These are phyloP conservation scores for Xerocomellus chrysenteron DNA, from an alignment of 768 basidiomycete species.

Conservation along the genomic window DNA sequence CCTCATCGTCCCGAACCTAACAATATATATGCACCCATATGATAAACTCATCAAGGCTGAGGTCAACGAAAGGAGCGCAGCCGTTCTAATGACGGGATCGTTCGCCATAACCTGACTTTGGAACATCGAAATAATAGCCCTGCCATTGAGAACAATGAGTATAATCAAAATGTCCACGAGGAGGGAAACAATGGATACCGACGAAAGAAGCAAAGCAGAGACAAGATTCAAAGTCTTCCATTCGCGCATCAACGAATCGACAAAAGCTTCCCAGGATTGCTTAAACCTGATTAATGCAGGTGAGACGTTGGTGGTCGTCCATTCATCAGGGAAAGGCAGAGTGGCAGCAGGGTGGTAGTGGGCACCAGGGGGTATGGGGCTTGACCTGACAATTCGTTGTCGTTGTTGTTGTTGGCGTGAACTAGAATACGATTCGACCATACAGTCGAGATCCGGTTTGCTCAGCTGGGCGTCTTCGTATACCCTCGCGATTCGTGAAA, in stretches of 20 bases:
- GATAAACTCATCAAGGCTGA: conserved; percentile 69
- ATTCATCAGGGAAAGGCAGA: conserved; percentile 54
- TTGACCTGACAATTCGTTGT: conserved; percentile 14
- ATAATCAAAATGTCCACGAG: neutral
- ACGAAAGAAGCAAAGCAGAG: conserved; percentile 60
- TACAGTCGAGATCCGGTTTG: conserved; percentile 63
- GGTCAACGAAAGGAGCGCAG: conserved; percentile 61
- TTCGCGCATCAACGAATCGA: conserved; percentile 66
- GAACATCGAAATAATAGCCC: conserved; percentile 70
- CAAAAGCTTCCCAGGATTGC: conserved; percentile 66
- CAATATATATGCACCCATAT: conserved; percentile 73
- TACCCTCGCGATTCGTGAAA: conserved; percentile 71
- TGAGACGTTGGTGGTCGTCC: conserved; percentile 50
- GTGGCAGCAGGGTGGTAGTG: conserved; percentile 18
- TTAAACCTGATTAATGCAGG: conserved; percentile 66
- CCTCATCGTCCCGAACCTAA: conserved; percentile 70
- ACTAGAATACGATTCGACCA: conserved; percentile 38
- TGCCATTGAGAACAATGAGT: conserved; percentile 20
- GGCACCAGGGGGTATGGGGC: conserved; percentile 30
- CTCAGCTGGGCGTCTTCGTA: conserved; percentile 80
- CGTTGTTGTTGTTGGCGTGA: conserved; percentile 15
- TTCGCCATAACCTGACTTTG: conserved; percentile 50
- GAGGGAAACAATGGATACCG: conserved; percentile 17
- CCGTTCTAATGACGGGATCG: conserved; percentile 62
- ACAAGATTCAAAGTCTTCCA: conserved; percentile 79